Evolutionary conservation across 495 filamentous ascomycete genomes (phyloP), one percentile per base, ranked within the genome.

Genomic region (Penicillium pancosmium): DNA sequence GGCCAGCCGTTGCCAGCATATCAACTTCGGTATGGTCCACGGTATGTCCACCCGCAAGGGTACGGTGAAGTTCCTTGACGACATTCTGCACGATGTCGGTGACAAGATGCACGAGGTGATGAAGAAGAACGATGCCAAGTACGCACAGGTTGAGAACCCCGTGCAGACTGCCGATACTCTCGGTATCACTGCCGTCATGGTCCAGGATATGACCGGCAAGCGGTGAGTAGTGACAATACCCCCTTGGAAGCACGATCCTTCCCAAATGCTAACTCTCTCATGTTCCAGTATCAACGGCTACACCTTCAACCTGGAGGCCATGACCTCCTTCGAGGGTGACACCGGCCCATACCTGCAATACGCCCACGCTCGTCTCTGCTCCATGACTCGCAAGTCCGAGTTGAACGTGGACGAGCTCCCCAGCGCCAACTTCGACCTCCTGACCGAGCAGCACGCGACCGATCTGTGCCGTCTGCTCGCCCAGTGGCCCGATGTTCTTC

Each of bases 21-120:
- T 91, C 70, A 87, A 84, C 71, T 91, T 91, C 65, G 87, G 86
- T 65, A 88, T 89, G 82, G 86, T 88, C 47, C 77, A 81, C 46
- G 86, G 86, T 54, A 88, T 90, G 86, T 85, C 82, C 57, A 89
- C 86, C 15, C 75, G 85, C 43, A 86, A 86, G 73, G 87, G 87
- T 54, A 88, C 84, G 8, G 88, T 86, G 9, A 87, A 88, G 69
- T 88, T 88, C 69, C 73, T 91, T 56, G 86, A 87, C 56, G 86
- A 89, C 66, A 87, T 89, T 51, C 73, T 91, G 51, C 67, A 75
- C 41, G 81, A 87, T 60, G 84, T 86, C 38, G 81, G 78, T 35
- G 86, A 88, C 23, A 84, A 86, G 69, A 89, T 90, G 85, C 86
- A 89, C 73, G 86, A 87, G 55, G 85, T 88, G 27, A 89, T 90